Base-by-base conservation (phyloP, 345 rosid genomes). In the Eucalyptus melliodora region DNA sequence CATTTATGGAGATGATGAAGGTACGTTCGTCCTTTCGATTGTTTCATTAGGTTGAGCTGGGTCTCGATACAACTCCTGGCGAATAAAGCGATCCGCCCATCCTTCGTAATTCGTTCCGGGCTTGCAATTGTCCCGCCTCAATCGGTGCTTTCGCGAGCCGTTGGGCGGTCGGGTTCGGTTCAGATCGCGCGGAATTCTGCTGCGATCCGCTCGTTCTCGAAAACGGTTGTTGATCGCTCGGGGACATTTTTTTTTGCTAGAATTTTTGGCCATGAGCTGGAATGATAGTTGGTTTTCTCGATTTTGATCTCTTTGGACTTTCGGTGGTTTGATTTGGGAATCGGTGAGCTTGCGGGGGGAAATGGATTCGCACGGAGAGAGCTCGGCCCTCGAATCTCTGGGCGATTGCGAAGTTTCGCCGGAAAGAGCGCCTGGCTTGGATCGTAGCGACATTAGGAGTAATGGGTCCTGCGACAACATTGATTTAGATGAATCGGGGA, bases 281-380 rank as follows among this genome's bases (percentile, higher is more conserved):
- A 93, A 95, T 95, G 95, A 89, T 91, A 90, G 94, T 91, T 93
- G 67, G 69, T 90, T 90, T 82, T 95, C 94, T 93, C 92, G 94
- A 92, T 94, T 95, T 93, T 94, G 95, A 94, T 94, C 94, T 88
- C 87, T 30, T 86, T 87, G 91, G 37, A 24, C 53, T 51, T 86
- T 31, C 21, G 53, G 53, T 86, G 47, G 87, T 88, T 87, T 21
- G 87, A 42, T 53, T 86, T 88, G 88, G 65, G 24, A 11, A 77
- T 77, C 24, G 85, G 47, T 77, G 85, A 77, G 47, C 47, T 59
- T 60, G 30, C 14, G 30, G 47, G 21, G 44, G 51, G 30, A 37
- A 40, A 94, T 96, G 96, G 95, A 94, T 93, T 89, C 89, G 92
- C 93, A 89, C 87, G 92, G 86, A 86, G 94, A 92, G 81, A 80